phyloP scores from a whole-genome alignment of 176 grass and related monocot genomes.

The Cenchrus purpureus region DNA sequence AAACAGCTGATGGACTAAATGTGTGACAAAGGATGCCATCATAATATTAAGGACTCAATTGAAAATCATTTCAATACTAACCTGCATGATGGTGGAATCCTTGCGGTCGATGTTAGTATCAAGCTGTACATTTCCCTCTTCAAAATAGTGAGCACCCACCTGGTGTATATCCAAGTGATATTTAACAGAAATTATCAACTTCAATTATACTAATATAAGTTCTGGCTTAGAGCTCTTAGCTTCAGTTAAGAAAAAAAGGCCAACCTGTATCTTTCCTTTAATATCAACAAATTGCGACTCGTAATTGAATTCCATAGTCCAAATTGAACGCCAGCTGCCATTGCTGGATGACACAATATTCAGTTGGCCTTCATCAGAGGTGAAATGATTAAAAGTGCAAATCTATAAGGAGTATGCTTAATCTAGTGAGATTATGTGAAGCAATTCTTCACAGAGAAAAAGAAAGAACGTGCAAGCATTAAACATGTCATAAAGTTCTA shows the following conservation, averaged over 20 bases:
- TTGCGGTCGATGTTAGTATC: slow-evolving; percentile 83
- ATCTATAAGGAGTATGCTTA: slow-evolving; percentile 34
- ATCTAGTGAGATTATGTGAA: slow-evolving; percentile 32
- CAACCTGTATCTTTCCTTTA: slow-evolving; percentile 96
- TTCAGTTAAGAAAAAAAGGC: slow-evolving; percentile 40
- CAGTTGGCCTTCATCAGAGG: slow-evolving; percentile 43
- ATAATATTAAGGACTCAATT: background rate
- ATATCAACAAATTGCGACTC: slow-evolving; percentile 70
- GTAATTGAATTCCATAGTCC: slow-evolving; percentile 87
- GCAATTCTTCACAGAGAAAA: slow-evolving; percentile 1
- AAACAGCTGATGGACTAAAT: background rate
- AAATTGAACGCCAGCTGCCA: slow-evolving; percentile 83
- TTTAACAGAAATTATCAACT: slow-evolving; percentile 17
- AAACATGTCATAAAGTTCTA: slow-evolving; percentile 27
- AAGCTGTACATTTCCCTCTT: slow-evolving; percentile 99
- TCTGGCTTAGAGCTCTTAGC: slow-evolving; percentile 22
- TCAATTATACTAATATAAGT: slow-evolving; percentile 29
- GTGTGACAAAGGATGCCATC: background rate
- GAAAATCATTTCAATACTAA: slow-evolving; percentile 34
- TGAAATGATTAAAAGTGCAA: slow-evolving; percentile 42
- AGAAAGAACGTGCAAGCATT: background rate
- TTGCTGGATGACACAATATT: slow-evolving; percentile 69
- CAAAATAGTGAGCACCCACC: slow-evolving; percentile 98
- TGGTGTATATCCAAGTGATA: slow-evolving; percentile 47
- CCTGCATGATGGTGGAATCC: slow-evolving; percentile 86